phyloP scores from a whole-genome alignment of 192 early-diverging fungal species.

The Linnemannia exigua region DNA sequence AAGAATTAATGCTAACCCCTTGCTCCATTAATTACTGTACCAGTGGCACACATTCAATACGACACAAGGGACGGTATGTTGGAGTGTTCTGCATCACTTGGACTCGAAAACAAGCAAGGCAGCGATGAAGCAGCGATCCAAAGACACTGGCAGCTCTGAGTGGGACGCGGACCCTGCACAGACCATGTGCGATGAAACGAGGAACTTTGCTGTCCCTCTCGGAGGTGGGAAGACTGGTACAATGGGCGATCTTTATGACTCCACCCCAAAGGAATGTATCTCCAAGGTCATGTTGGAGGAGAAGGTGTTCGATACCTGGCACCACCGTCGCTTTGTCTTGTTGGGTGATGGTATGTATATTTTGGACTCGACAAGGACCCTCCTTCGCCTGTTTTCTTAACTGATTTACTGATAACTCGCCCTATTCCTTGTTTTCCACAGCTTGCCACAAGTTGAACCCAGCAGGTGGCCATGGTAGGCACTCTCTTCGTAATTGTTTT shows the following conservation, averaged over 20 bases:
- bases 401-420: too few relatives aligned
- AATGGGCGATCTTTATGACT: conserved; percentile 3
- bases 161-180: conserved; percentile 13
- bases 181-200: not conserved
- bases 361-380: too few relatives aligned
- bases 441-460: conserved; percentile 14
- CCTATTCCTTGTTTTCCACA: not conserved
- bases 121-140: not conserved
- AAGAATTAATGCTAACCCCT: too few relatives aligned
- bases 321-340: not conserved
- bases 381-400: too few relatives aligned
- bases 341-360: conserved; percentile 21
- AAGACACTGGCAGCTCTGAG: not conserved
- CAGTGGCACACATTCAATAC: conserved; percentile 31
- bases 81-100: conserved; percentile 20
- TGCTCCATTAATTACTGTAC: not conserved
- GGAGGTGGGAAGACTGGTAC: not conserved
- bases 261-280: not conserved
- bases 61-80: conserved; percentile 1
- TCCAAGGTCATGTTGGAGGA: conserved; percentile 12
- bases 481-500: too few relatives aligned
- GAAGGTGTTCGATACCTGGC: conserved; percentile 23
- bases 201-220: not conserved
- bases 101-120: not conserved
- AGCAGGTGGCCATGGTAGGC: too few relatives aligned